Percentiles rank a stretch among this genome's conserved stretches.
Evolutionary conservation across 2,329 filamentous ascomycete genomes (phyloP).

Genomic region (Fusarium chuoi): DNA sequence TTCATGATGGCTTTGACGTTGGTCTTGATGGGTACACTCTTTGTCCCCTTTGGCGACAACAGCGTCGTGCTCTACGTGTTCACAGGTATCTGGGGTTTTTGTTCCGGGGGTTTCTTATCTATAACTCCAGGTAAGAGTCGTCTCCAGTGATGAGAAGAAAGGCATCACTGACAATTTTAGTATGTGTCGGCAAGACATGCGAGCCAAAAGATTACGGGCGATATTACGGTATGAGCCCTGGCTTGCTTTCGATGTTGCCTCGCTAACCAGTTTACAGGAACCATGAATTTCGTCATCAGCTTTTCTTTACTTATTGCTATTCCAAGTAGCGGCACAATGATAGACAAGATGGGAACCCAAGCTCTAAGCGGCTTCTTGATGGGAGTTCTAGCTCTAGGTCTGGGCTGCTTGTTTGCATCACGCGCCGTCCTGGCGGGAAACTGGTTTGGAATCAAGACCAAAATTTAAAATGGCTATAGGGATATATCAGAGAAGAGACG

Average conservation of each 20-base stretch:
- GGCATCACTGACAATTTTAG: background rate
- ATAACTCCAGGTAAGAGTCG: slow-evolving; percentile 4
- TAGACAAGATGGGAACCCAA: slow-evolving; percentile 9
- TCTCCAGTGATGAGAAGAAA: background rate
- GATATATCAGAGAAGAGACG: too few relatives aligned
- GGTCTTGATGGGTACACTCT: slow-evolving; percentile 2
- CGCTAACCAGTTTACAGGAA: background rate
- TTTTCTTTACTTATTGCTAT: slow-evolving; percentile 2
- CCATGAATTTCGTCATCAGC: slow-evolving; percentile 10
- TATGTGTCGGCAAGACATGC: slow-evolving; percentile 11
- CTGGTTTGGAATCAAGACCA: slow-evolving; percentile 6
- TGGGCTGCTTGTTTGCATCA: background rate
- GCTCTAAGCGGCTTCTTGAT: slow-evolving; percentile 4
- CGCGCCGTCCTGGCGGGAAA: background rate
- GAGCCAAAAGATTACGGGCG: slow-evolving; percentile 12
- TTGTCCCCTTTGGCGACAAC: background rate
- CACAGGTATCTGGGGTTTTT: slow-evolving; percentile 1
- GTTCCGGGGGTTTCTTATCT: background rate
- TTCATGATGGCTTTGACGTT: slow-evolving; percentile 4
- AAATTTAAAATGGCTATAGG: background rate
- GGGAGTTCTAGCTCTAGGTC: background rate
- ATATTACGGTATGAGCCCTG: background rate
- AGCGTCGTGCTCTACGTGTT: background rate
- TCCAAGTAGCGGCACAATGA: slow-evolving; percentile 10
- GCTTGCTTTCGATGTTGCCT: rapidly evolving